Percentiles rank a stretch among this genome's conserved stretches.
These are phyloP conservation scores for Coemansia sp. DNA, from an alignment of 192 early-diverging fungal genomes.

Conservation along the genomic window DNA sequence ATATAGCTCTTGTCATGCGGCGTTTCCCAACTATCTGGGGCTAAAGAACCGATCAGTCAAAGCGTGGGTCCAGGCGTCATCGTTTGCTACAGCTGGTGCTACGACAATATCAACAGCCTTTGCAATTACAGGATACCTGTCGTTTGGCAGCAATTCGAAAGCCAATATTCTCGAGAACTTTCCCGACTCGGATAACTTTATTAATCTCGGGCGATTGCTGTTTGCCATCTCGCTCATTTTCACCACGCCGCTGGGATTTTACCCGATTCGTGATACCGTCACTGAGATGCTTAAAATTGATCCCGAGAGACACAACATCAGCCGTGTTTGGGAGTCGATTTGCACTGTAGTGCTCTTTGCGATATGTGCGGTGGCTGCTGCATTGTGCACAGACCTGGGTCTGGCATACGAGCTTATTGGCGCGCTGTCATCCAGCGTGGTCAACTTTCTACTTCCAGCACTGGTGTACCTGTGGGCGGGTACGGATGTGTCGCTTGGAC, in stretches of 20 bases:
- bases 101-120: constrained; percentile 58
- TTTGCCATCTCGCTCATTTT: constrained; percentile 61
- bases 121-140: constrained; percentile 60
- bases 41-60: constrained; percentile 48
- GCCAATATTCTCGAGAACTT: constrained; percentile 67
- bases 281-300: constrained; percentile 40
- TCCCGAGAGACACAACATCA: constrained; percentile 17
- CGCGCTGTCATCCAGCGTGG: constrained; percentile 24
- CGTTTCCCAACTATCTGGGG: constrained; percentile 60
- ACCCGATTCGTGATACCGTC: constrained; percentile 42
- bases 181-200: constrained; percentile 54
- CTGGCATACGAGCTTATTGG: constrained; percentile 48
- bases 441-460: constrained; percentile 41
- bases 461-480: constrained; percentile 39
- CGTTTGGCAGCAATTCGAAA: constrained; percentile 58
- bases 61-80: constrained; percentile 56
- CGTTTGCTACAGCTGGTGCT: constrained; percentile 54
- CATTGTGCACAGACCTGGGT: constrained; percentile 27
- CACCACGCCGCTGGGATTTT: constrained; percentile 53
- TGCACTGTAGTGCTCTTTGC: constrained; percentile 32
- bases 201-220: constrained; percentile 61
- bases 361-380: constrained; percentile 17
- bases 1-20: constrained; percentile 63
- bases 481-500: constrained; percentile 26
- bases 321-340: constrained; percentile 14